Percentiles rank a stretch among this genome's conserved stretches.
Evolutionary conservation across 2,329 filamentous ascomycete genomes (phyloP).

Genomic region (Fusarium verrucosum): DNA sequence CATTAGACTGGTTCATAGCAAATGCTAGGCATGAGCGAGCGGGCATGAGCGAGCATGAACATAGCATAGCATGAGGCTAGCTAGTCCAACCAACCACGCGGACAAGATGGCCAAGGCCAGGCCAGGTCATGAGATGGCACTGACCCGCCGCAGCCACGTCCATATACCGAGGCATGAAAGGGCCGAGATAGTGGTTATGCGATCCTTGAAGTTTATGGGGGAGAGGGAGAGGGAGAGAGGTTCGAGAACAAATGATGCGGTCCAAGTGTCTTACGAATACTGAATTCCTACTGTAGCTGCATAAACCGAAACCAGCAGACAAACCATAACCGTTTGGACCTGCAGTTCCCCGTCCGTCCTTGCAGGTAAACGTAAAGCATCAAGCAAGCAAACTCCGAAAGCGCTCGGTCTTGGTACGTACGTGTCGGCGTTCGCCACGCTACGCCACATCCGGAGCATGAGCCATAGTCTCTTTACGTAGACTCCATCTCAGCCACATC

Average conservation of each 20-base stretch:
- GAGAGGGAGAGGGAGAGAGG: too few relatives aligned
- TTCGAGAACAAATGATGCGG: conserved; percentile 24
- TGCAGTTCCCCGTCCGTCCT: background rate
- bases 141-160: conserved; percentile 11
- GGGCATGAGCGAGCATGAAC: too few relatives aligned
- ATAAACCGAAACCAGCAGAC: conserved; percentile 24
- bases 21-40: conserved; percentile 33
- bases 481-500: conserved; percentile 27
- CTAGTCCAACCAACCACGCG: conserved; percentile 29
- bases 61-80: conserved; percentile 16
- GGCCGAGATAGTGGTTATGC: conserved; percentile 13
- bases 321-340: conserved; percentile 1
- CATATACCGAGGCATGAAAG: conserved; percentile 5
- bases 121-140: conserved; percentile 31
- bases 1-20: conserved; percentile 1
- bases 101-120: conserved; percentile 10
- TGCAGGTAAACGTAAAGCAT: too few relatives aligned
- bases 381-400: conserved; percentile 12
- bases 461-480: conserved; percentile 19
- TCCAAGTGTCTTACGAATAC: conserved; percentile 1
- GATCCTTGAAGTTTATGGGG: conserved; percentile 2
- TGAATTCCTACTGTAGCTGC: too few relatives aligned
- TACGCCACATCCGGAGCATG: conserved; percentile 12
- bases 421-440: conserved; percentile 33
- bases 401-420: conserved; percentile 3